Base-by-base conservation (phyloP, 1,139 yeast species). In the Spencermartinsiella ligniputridi region DNA sequence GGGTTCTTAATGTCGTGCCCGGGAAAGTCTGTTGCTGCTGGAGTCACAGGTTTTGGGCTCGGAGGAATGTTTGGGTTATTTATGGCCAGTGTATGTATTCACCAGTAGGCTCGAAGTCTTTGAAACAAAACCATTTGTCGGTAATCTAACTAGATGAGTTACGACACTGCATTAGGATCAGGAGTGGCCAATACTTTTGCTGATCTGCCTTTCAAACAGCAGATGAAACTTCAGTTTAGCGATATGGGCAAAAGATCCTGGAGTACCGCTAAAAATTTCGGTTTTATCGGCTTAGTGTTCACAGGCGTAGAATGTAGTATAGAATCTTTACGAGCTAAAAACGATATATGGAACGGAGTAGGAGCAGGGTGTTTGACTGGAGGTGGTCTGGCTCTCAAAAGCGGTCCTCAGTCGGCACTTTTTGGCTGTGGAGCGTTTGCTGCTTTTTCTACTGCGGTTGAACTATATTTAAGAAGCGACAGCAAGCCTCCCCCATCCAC, bases 371-470 rank as follows among this genome's bases (percentile, higher is more conserved):
- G 97, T 66, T 72, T 90, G 44, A 92, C 98, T 0, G 98, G 97
- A 37, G 77, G 76, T 9, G 97, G 96, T 0, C 74, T 92, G 48
- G 95, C 97, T 2, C 76, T 86, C 53, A 87, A 85, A 62, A 81
- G 92, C 35, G 98, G 98, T 1, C 98, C 98, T 1, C 90, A 83
- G 59, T 95, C 96, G 24, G 95, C 96, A 0, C 57, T 80, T 27
- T 66, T 90, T 48, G 98, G 98, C 1, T 92, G 97, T 72, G 97
- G 95, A 25, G 98, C 97, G 12, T 92, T 92, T 71, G 97, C 98
- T 13, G 96, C 95, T 3, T 92, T 92, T 64, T 84, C 95, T 46
- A 82, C 95, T 8, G 97, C 97, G 6, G 64, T 92, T 52, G 97
- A 92, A 63, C 68, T 87, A 57, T 92, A 92, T 61, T 75, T 92